Percentiles rank a stretch among this genome's conserved stretches.
phyloP scores from a whole-genome alignment of 176 grass and related monocot species.

The Themeda triandra region DNA sequence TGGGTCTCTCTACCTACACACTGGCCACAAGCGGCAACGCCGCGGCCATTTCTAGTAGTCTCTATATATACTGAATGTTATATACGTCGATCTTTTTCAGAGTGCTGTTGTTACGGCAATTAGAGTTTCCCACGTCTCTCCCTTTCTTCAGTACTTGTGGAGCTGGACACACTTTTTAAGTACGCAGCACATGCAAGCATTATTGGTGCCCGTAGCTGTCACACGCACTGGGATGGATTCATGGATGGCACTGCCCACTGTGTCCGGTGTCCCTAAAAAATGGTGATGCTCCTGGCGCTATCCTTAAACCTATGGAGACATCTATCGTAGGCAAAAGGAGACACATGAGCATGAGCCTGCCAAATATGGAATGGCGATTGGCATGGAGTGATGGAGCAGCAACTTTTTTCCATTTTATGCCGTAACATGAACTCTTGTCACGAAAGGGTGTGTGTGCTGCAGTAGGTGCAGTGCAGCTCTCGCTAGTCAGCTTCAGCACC shows the following conservation, averaged over 20 bases:
- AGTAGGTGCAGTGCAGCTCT: no score
- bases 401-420: background rate
- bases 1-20: no score
- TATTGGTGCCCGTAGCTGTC: background rate
- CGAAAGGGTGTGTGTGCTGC: background rate
- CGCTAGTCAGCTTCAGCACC: no score
- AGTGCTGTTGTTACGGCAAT: background rate
- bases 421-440: background rate
- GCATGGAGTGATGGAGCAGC: background rate
- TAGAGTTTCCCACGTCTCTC: background rate
- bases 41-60: no score
- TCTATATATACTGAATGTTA: no score
- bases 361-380: background rate
- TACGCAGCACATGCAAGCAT: background rate
- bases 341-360: background rate
- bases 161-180: background rate
- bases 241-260: background rate
- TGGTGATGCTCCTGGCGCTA: background rate
- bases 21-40: no score
- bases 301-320: background rate
- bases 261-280: background rate
- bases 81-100: background rate
- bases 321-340: background rate
- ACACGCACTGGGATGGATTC: background rate
- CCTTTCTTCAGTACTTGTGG: background rate